A percentile compares a stretch with the other conserved stretches of the same genome.
Conservation (phyloP, 192 early-diverging fungal genomes). For the Podila minutissima region DNA sequence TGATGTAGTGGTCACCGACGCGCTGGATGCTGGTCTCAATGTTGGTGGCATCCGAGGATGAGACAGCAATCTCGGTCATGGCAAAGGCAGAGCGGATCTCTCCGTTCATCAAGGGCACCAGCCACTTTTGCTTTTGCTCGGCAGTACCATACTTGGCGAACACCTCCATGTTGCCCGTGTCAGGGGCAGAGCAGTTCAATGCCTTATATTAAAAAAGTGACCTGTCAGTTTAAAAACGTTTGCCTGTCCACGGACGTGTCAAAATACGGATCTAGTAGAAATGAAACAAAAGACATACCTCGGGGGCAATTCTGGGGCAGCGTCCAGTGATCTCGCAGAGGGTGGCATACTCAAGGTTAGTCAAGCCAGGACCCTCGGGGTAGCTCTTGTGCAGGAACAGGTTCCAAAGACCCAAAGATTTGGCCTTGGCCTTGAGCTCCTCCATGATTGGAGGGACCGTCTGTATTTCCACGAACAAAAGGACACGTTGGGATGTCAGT, state of each 20-base stretch:
- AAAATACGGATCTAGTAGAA: not conserved
- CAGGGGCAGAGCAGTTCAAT: slow-evolving; percentile 92
- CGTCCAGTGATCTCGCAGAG: slow-evolving; percentile 93
- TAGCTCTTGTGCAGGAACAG: slow-evolving; percentile 88
- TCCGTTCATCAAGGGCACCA: slow-evolving; percentile 87
- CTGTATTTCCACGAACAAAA: slow-evolving; percentile 28
- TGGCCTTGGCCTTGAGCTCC: slow-evolving; percentile 88
- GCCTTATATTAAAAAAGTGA: slow-evolving; percentile 58
- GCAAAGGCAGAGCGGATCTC: slow-evolving; percentile 97
- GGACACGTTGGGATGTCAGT: no score
- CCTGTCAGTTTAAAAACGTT: no score
- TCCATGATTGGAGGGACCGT: slow-evolving; percentile 88
- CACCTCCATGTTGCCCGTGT: slow-evolving; percentile 99
- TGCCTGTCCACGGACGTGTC: not conserved
- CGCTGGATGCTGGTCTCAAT: slow-evolving; percentile 86
- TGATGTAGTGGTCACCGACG: slow-evolving; percentile 69
- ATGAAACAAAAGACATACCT: slow-evolving; percentile 47
- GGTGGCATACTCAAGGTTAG: slow-evolving; percentile 94
- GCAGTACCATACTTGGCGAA: slow-evolving; percentile 93
- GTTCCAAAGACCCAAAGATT: slow-evolving; percentile 94
- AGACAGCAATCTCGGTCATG: slow-evolving; percentile 97
- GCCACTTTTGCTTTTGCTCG: slow-evolving; percentile 84
- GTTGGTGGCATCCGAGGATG: slow-evolving; percentile 98
- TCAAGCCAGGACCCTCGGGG: slow-evolving; percentile 84
- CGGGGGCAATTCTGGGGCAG: slow-evolving; percentile 83